Percentiles rank a stretch among this genome's conserved stretches.
Evolutionary conservation across 441 rosid species (phyloP).

Genomic region (Codiaeum variegatum): DNA sequence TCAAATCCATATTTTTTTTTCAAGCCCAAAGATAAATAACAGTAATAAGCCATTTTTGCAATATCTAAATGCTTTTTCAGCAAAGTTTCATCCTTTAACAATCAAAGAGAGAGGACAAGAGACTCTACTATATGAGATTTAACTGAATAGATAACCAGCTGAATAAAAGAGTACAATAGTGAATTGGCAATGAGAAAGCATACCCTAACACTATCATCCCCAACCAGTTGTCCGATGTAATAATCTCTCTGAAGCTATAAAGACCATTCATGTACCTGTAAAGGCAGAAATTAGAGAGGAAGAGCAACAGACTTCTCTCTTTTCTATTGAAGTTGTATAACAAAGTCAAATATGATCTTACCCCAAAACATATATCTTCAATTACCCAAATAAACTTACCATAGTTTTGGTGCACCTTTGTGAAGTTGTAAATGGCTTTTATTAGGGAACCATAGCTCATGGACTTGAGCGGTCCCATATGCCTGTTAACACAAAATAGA

Average conservation of each 20-base stretch:
- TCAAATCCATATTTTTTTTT: too few species aligned
- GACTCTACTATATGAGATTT: background rate
- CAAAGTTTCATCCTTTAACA: background rate
- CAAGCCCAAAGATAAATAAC: too few species aligned
- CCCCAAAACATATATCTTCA: background rate
- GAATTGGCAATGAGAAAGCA: background rate
- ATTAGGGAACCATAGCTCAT: conserved; percentile 58
- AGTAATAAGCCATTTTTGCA: background rate
- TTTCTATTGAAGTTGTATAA: background rate
- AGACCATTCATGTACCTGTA: conserved; percentile 34
- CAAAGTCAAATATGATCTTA: background rate
- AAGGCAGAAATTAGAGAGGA: background rate
- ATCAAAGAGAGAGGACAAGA: background rate
- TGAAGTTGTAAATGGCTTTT: conserved; percentile 72
- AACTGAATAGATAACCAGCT: background rate
- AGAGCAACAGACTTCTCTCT: background rate
- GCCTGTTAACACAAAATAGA: conserved; percentile 41
- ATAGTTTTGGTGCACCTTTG: conserved; percentile 66
- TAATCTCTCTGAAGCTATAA: conserved; percentile 5
- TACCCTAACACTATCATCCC: background rate
- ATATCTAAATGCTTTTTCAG: background rate
- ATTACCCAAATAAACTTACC: conserved; percentile 35
- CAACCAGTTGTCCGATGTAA: background rate
- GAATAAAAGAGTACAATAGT: background rate
- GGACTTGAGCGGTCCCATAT: conserved; percentile 76